Base-by-base conservation (phyloP, 2,329 filamentous ascomycete genomes). In the Cytospora piceae region DNA sequence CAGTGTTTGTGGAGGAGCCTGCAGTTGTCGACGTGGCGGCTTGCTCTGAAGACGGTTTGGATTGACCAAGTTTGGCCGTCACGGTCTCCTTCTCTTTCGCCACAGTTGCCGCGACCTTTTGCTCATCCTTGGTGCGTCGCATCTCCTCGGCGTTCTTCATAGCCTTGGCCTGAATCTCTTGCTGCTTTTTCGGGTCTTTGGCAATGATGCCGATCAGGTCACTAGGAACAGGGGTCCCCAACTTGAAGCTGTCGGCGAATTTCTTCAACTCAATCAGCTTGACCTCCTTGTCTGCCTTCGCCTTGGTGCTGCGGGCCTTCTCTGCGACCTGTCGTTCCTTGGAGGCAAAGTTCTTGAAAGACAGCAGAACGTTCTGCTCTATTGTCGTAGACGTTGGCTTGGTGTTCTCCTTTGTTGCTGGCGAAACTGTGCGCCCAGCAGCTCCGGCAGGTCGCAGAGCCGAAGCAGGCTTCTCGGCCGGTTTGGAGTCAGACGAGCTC, bases 211-310 rank as follows among this genome's bases (percentile, higher is more conserved):
- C 90, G 32, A 99, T 93, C 42, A 99, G 80, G 77, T 99, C 95
- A 60, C 87, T 89, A 1, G 95, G 95, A 14, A 99, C 93, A 7
- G 94, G 93, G 3, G 94, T 97, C 58, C 91, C 90, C 22, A 99
- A 85, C 79, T 98, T 98, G 83, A 99, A 99, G 74, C 87, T 95
- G 71, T 89, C 87, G 0, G 95, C 93, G 77, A 99, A 99, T 74
- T 94, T 97, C 82, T 95, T 96, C 65, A 99, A 80, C 78, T 99
- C 95, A 67, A 92, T 96, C 68, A 99, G 78, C 77, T 96, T 97
- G 70, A 95, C 88, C 70, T 94, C 93, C 76, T 96, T 96, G 75
- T 98, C 95, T 66, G 83, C 84, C 74, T 84, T 87, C 12, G 83
- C 83, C 75, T 88, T 89, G 71, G 78, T 84, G 68, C 76, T 80